Evolutionary conservation across 1,284 basidiomycete species (phyloP).

Genomic region (Microbotryum lychnidis-dioicae): DNA sequence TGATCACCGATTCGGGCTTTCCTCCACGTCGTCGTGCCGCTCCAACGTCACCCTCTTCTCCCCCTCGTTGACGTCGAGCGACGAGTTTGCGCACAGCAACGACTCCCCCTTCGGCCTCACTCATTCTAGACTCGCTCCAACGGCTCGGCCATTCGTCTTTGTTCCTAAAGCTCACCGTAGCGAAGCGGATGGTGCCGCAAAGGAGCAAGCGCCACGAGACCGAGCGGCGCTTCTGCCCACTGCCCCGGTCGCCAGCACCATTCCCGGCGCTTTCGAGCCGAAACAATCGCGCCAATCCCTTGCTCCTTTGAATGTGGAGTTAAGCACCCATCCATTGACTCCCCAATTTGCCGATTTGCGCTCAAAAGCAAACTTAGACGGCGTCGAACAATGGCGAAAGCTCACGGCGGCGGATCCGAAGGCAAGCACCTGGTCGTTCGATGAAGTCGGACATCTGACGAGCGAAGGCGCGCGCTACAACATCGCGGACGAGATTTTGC

Average conservation of each 20-base stretch:
- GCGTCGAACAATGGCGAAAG: neutral
- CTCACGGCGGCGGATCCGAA: neutral
- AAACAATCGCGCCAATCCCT: neutral
- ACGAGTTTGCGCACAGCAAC: no score
- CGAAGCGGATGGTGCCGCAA: neutral
- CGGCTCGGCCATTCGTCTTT: conserved; percentile 22
- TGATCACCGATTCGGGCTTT: no score
- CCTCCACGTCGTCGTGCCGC: no score
- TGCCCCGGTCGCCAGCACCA: conserved; percentile 1
- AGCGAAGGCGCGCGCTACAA: conserved; percentile 8
- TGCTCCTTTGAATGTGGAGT: neutral
- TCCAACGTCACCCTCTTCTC: no score
- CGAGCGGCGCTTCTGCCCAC: neutral
- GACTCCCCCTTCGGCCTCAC: no score
- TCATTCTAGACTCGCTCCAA: conserved; percentile 19
- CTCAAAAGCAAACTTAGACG: neutral
- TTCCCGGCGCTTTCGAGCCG: neutral
- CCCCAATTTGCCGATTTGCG: neutral
- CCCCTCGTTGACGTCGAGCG: no score
- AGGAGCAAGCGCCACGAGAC: neutral
- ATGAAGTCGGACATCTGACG: conserved; percentile 10
- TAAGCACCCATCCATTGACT: neutral
- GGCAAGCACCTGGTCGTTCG: conserved; percentile 7
- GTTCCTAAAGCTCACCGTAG: neutral
- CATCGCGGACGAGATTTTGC: conserved; percentile 27